Base-by-base conservation (phyloP, 495 filamentous ascomycete genomes). In the Hypoxylon intermedium region DNA sequence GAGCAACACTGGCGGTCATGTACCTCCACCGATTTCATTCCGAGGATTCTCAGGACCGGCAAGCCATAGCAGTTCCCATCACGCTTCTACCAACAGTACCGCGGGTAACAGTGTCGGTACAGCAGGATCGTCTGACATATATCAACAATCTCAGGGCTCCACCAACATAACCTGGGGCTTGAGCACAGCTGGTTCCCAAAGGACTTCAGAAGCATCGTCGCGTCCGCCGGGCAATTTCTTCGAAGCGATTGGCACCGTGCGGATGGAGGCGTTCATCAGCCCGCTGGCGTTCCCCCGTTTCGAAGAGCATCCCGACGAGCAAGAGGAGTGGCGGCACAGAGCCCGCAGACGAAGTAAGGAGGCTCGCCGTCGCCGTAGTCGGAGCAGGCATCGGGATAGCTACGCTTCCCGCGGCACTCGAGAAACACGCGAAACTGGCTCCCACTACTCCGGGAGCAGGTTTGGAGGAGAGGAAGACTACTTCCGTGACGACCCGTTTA, bases 241-340 rank as follows among this genome's bases (percentile, higher is more conserved):
- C 70, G 86, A 89, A 34, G 87, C 89, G 0, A 88, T 96, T 23
- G 94, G 94, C 12, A 97, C 92, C 7, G 85, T 98, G 34, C 85
- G 94, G 23, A 98, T 98, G 94, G 94, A 98, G 72, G 94, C 94
- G 0, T 98, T 98, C 68, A 89, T 93, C 48, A 86, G 85, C 53
- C 83, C 83, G 11, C 69, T 83, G 11, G 71, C 74, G 6, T 74
- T 79, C 38, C 64, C 67, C 0, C 71, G 67, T 6, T 74, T 77
- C 36, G 74, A 79, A 3, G 79, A 80, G 16, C 73, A 76, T 34
- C 74, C 74, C 26, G 73, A 79, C 54, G 77, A 81, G 49, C 68
- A 75, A 20, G 78, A 83, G 20, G 80, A 82, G 43, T 72, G 74
- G 50, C 72, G 74, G 20, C 62, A 70, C 40, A 61, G 67, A 5